Evolutionary conservation across 31 red algal genomes (phyloP), one percentile per base, ranked within the genome.

Genomic region (Odonthalia washingtoniensis): DNA sequence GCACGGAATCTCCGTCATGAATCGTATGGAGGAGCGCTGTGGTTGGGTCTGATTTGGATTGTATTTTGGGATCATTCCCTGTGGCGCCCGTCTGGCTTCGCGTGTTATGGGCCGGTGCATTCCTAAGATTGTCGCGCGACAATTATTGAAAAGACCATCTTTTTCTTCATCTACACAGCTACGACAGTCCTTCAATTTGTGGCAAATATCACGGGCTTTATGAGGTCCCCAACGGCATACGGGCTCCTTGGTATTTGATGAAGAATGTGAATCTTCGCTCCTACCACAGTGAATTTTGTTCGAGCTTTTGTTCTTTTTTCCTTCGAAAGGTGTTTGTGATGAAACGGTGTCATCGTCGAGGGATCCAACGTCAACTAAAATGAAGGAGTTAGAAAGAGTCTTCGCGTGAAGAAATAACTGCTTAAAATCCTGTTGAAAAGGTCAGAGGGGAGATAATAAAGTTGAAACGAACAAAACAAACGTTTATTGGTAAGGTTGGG

Each of bases 121-220:
- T 36, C 27, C 14, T 36, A 21, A 30, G 16, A 6, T 30, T 70
- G 6, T 28, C 66, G 5, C 28, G n/a, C 16, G 28, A 70, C 6
- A 33, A 9, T 70, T 28, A 28, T 70, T 70, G n/a, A 28, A 70
- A 36, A 70, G 49, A 14, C 21, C 49, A 70, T 70, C 12, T 70
- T 36, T 36, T 21, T 70, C 66, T 21, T 36, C 12, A 6, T 36
- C n/a, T 28, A 26, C 6, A 26, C 28, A 70, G 12, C 66, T 70
- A 6, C 28, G 9, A 26, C 66, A 70, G 27, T 70, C 66, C 12
- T 70, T 36, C 12, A 70, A 12, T 6, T 26, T 6, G 28, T 70
- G 9, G 6, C 9, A 21, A 9, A 33, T 26, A 21, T 30, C 27
- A 9, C n/a, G 66, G 6, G 9, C 66, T 21, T 30, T 6, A 70